Evolutionary conservation across 768 basidiomycete genomes (phyloP).

Genomic region (Tylopilus rubrobrunneus): DNA sequence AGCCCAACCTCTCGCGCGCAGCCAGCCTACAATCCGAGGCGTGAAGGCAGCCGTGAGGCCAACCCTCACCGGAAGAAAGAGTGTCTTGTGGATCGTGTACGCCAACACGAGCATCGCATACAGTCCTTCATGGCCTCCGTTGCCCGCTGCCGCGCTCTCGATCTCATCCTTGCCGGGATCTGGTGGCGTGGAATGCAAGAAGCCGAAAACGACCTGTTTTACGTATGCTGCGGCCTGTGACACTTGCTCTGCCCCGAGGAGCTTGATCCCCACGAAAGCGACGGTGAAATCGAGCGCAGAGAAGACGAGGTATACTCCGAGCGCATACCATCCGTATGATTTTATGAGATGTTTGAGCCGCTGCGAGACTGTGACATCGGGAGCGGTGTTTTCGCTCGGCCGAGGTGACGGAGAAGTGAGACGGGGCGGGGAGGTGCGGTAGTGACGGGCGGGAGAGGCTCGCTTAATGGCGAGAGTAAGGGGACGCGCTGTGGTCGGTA

Average conservation of each 20-base stretch:
- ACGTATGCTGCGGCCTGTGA: slow-evolving; percentile 57
- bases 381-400: slow-evolving; percentile 28
- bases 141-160: slow-evolving; percentile 36
- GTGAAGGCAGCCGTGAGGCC: slow-evolving; percentile 86
- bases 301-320: slow-evolving; percentile 82
- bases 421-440: slow-evolving; percentile 47
- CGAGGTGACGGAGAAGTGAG: slow-evolving; percentile 34
- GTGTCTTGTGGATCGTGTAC: slow-evolving; percentile 93
- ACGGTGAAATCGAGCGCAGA: slow-evolving; percentile 78
- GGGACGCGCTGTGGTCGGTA: slow-evolving; percentile 41
- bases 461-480: slow-evolving; percentile 11
- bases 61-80: slow-evolving; percentile 84
- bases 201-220: slow-evolving; percentile 43
- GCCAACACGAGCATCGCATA: slow-evolving; percentile 93
- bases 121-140: slow-evolving; percentile 62
- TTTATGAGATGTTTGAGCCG: slow-evolving; percentile 80
- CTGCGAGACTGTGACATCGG: slow-evolving; percentile 58
- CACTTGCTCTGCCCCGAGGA: slow-evolving; percentile 90
- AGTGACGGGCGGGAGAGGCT: slow-evolving; percentile 36
- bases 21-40: slow-evolving; percentile 81
- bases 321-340: slow-evolving; percentile 93
- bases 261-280: slow-evolving; percentile 78
- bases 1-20: slow-evolving; percentile 78
- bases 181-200: slow-evolving; percentile 50
- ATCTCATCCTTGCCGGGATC: slow-evolving; percentile 69